These are phyloP conservation scores for Chaetomium cochliodes DNA, from an alignment of 495 filamentous ascomycete species.

Conservation along the genomic window DNA sequence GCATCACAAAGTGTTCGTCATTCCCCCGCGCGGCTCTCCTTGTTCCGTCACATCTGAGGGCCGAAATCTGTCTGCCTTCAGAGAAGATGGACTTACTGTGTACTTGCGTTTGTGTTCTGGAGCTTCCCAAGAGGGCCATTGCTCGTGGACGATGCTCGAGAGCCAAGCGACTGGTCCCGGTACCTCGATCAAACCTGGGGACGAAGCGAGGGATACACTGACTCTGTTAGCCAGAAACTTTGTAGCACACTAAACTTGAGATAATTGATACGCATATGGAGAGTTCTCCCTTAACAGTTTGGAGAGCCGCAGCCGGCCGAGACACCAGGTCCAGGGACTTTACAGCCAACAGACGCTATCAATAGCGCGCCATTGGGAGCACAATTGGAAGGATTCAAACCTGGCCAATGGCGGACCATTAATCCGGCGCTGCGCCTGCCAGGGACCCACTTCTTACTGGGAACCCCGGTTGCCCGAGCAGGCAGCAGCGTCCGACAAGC, in stretches of 20 bases:
- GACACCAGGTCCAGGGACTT: constrained; percentile 12
- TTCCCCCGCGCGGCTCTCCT: constrained; percentile 13
- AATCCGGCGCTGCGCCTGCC: constrained; percentile 32
- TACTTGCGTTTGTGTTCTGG: neutral
- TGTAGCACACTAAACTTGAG: no score
- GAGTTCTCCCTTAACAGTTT: constrained; percentile 22
- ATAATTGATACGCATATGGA: neutral
- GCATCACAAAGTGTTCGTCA: constrained; percentile 14
- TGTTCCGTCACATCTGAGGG: neutral
- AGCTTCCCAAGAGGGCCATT: neutral
- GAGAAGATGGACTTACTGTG: neutral
- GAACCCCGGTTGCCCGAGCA: constrained; percentile 31
- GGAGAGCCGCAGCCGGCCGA: neutral
- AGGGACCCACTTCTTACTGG: constrained; percentile 23
- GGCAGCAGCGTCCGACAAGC: constrained; percentile 35
- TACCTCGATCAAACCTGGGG: neutral
- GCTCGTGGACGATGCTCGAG: neutral
- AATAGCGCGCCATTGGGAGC: constrained; percentile 28
- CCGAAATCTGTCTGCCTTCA: constrained; percentile 16
- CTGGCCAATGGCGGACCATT: constrained; percentile 26
- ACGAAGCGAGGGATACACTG: neutral
- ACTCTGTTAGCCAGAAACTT: neutral
- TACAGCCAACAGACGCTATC: constrained; percentile 23
- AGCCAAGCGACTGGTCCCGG: neutral
- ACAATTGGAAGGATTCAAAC: constrained; percentile 31